These are phyloP conservation scores for Thamnidium elegans DNA, from an alignment of 192 early-diverging fungal species.

Conservation along the genomic window DNA sequence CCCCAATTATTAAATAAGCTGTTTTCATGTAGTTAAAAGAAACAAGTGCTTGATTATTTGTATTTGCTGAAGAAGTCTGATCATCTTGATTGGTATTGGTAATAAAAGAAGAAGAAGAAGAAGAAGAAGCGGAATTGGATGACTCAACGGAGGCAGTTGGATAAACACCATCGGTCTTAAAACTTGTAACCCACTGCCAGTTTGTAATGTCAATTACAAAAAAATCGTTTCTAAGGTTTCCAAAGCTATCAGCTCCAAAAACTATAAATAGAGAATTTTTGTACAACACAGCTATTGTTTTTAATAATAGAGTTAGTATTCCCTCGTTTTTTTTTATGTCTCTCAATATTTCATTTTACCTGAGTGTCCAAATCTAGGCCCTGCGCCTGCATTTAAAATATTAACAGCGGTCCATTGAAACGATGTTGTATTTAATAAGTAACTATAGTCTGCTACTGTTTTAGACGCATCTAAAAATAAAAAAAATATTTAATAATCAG, in stretches of 20 bases:
- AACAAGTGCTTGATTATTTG: too few relatives aligned
- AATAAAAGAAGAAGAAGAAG: too few relatives aligned
- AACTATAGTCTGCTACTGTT: background rate
- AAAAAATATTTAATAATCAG: too few relatives aligned
- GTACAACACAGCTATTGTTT: background rate
- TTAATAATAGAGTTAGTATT: background rate
- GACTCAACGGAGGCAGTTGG: too few relatives aligned
- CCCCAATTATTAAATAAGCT: too few relatives aligned
- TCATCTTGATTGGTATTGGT: too few relatives aligned
- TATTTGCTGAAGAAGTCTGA: too few relatives aligned
- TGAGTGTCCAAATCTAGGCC: background rate
- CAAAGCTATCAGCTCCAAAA: background rate
- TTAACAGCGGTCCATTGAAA: background rate
- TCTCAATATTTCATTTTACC: background rate
- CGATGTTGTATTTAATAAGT: background rate
- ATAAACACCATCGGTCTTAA: background rate
- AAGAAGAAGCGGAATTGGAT: too few relatives aligned
- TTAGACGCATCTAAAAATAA: background rate
- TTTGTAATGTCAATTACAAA: background rate
- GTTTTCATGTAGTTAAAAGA: too few relatives aligned
- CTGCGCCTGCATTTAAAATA: background rate
- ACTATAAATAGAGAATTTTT: background rate
- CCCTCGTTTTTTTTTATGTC: too few relatives aligned
- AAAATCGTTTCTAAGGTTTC: background rate
- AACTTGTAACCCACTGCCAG: background rate